A percentile compares a stretch with the other conserved stretches of the same genome.
phyloP scores from a whole-genome alignment of 345 rosid genomes.

The Lenwebbia sp. region DNA sequence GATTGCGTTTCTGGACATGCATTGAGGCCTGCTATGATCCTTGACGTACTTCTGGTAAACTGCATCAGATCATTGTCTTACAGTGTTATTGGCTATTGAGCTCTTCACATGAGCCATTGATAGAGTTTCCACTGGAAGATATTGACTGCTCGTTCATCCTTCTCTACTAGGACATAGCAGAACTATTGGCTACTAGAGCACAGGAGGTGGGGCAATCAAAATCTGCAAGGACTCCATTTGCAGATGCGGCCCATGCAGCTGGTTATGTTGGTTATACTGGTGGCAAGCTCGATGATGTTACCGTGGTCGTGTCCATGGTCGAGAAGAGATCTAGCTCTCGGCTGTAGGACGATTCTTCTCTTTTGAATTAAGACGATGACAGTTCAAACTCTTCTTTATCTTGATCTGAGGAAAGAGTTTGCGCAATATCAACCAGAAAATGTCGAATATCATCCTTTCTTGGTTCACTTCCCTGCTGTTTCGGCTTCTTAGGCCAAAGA shows the following conservation, averaged over 20 bases:
- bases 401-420: neutral
- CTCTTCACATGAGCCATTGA: neutral
- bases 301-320: slow-evolving; percentile 49
- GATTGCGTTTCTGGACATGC: neutral
- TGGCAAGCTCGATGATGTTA: slow-evolving; percentile 59
- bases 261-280: slow-evolving; percentile 49
- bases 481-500: neutral
- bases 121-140: neutral
- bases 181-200: slow-evolving; percentile 39
- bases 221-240: slow-evolving; percentile 44
- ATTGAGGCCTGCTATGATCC: neutral
- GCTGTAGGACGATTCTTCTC: neutral
- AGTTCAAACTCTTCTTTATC: neutral
- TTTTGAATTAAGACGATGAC: neutral
- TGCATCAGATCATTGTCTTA: neutral
- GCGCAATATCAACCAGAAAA: neutral
- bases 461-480: neutral
- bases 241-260: slow-evolving; percentile 61
- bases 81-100: neutral
- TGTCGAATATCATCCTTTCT: neutral
- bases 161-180: slow-evolving; percentile 50
- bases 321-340: neutral
- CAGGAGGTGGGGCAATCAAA: slow-evolving; percentile 34
- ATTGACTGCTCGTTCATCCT: neutral
- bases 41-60: neutral